Base-by-base conservation (phyloP, 176 grass and related monocot species). In the Pontederia paniculata region DNA sequence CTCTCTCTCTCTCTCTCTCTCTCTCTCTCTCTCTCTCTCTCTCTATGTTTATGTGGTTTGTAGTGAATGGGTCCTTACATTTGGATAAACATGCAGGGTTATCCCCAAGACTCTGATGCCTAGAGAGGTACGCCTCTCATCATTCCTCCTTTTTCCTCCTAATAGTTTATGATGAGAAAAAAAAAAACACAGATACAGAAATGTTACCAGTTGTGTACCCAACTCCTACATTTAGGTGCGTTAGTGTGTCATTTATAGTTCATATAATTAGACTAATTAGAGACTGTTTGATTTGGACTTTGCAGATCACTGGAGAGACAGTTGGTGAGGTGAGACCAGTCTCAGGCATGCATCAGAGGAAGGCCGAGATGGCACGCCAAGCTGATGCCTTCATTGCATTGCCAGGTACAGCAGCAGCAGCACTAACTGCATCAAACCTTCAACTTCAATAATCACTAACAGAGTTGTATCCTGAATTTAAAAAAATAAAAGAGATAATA, bases 261-360 rank as follows among this genome's bases (percentile, higher is more conserved):
- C 5, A 37, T 2, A 6, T 37, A 37, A 37, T 37, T 6, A 37
- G 48, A 50, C 13, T 9, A 50, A 13, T 7, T 17, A 6, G n/a
- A 17, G 2, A 16, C 15, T 13, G 6, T 50, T 4, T 9, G 12
- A 15, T 13, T 17, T 6, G 13, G 48, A 13, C 48, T 17, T n/a
- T 44, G 60, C 60, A 63, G 60, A 63, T 63, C 14, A 63, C 60
- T 21, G 60, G 60, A 12, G 60, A 23, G 43, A 63, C 60, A 9
- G 60, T 63, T 12, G 60, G 60, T 2, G 60, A 63, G 44, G 60
- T 63, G 18, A 63, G 42, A 9, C 10, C 60, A 8, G 60, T 63
- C 44, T 63, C 60, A 5, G 60, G 60, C 21, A 63, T 63, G 60
- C 60, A 63, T 12, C 60, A 63, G 44, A 63, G 60, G 60, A 63